Conservation (phyloP, 2,329 filamentous ascomycete species). For the Calonectria fujianensis region DNA sequence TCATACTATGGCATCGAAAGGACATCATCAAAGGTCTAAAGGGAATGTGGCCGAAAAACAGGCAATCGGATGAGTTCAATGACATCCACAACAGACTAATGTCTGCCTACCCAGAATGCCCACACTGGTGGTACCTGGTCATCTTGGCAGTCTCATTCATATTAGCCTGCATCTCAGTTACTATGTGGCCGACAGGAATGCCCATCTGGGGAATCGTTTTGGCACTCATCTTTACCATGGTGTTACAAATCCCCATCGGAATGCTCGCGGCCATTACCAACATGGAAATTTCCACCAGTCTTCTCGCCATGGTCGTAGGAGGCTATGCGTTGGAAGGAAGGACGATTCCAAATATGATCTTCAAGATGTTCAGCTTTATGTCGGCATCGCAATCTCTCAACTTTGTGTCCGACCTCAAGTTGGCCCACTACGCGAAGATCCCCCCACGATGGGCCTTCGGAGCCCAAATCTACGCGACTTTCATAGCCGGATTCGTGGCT, state of each 20-base stretch:
- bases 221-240: conserved; percentile 69
- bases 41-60: conserved; percentile 52
- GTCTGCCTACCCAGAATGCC: conserved; percentile 64
- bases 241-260: conserved; percentile 73
- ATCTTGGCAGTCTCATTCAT: conserved; percentile 68
- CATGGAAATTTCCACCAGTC: conserved; percentile 76
- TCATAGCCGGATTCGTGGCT: conserved; percentile 73
- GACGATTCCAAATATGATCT: conserved; percentile 82
- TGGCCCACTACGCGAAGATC: conserved; percentile 78
- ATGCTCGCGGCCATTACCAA: conserved; percentile 75
- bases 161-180: conserved; percentile 61
- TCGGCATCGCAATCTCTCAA: conserved; percentile 76
- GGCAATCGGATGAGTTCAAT: conserved; percentile 61
- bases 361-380: conserved; percentile 81
- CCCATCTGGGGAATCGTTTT: conserved; percentile 71
- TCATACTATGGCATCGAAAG: conserved; percentile 57
- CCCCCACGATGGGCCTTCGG: conserved; percentile 73
- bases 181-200: conserved; percentile 70
- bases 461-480: conserved; percentile 71
- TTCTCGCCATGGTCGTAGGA: conserved; percentile 79
- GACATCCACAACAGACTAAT: conserved; percentile 60
- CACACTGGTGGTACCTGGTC: conserved; percentile 72
- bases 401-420: conserved; percentile 76
- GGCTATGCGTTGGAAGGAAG: conserved; percentile 80
- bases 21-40: conserved; percentile 55